Conservation (phyloP, 2,329 filamentous ascomycete genomes). For the Aureobasidium vineae region DNA sequence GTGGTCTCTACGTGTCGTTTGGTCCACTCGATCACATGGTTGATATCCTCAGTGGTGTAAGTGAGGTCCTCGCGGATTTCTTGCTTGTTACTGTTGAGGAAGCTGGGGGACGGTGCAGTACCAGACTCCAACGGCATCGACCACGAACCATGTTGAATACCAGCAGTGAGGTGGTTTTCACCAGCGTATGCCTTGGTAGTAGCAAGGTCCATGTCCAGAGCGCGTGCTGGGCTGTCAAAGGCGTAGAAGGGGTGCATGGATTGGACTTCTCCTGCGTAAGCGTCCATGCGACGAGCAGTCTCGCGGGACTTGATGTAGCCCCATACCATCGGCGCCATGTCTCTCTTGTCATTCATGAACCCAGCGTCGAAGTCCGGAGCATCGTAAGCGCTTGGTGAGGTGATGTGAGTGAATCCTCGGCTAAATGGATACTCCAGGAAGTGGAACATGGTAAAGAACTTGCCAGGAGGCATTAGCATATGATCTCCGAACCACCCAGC, state of each 20-base stretch:
- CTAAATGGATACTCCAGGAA: slow-evolving; percentile 78
- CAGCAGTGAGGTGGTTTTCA: slow-evolving; percentile 66
- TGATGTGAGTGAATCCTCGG: slow-evolving; percentile 68
- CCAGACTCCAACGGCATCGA: slow-evolving; percentile 59
- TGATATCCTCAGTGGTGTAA: slow-evolving; percentile 63
- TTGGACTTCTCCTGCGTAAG: slow-evolving; percentile 67
- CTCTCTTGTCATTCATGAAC: slow-evolving; percentile 82
- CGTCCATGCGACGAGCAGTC: slow-evolving; percentile 73
- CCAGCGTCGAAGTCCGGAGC: slow-evolving; percentile 49
- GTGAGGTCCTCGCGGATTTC: slow-evolving; percentile 61
- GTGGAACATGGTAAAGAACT: slow-evolving; percentile 83
- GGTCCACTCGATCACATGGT: slow-evolving; percentile 64
- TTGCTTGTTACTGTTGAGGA: slow-evolving; percentile 64
- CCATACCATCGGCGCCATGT: slow-evolving; percentile 70
- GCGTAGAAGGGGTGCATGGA: slow-evolving; percentile 68
- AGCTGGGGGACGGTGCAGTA: slow-evolving; percentile 49
- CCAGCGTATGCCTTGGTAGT: slow-evolving; percentile 76
- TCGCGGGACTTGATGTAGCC: slow-evolving; percentile 75
- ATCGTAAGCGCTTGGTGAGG: slow-evolving; percentile 67
- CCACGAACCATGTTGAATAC: slow-evolving; percentile 69
- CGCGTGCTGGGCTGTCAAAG: slow-evolving; percentile 66
- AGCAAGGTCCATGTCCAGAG: slow-evolving; percentile 69
- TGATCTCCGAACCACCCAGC: slow-evolving; percentile 43
- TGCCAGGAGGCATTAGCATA: slow-evolving; percentile 66
- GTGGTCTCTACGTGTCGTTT: slow-evolving; percentile 65